A percentile compares a stretch with the other conserved stretches of the same genome.
These are phyloP conservation scores for Tuber microsphaerosporum DNA, from an alignment of 495 filamentous ascomycete genomes.

Conservation along the genomic window DNA sequence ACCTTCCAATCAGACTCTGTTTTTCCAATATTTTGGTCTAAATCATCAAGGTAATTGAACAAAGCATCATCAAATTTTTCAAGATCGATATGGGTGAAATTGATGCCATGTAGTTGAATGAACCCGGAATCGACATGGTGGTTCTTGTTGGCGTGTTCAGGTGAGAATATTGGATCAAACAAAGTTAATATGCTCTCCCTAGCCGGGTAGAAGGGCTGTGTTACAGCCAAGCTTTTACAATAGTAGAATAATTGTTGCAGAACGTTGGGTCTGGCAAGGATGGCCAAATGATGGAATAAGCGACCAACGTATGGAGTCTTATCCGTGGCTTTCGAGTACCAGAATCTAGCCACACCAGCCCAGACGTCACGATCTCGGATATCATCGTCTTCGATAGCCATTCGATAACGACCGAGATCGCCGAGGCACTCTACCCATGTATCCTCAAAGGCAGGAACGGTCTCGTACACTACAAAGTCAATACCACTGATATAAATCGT, in stretches of 20 bases:
- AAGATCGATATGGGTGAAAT: slow-evolving; percentile 49
- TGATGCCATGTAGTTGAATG: slow-evolving; percentile 53
- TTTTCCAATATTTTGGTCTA: slow-evolving; percentile 49
- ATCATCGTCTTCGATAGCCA: slow-evolving; percentile 73
- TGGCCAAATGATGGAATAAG: slow-evolving; percentile 78
- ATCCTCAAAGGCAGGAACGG: slow-evolving; percentile 65
- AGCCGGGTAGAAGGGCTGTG: slow-evolving; percentile 50
- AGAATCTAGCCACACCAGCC: slow-evolving; percentile 66
- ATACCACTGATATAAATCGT: not conserved
- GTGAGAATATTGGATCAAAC: slow-evolving; percentile 53
- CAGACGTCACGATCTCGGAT: slow-evolving; percentile 67
- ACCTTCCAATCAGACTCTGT: slow-evolving; percentile 49
- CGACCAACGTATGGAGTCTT: slow-evolving; percentile 62
- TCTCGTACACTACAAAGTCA: slow-evolving; percentile 54
- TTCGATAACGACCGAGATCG: slow-evolving; percentile 64
- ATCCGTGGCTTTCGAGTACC: slow-evolving; percentile 75
- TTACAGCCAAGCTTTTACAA: slow-evolving; percentile 40
- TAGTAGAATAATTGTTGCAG: slow-evolving; percentile 74
- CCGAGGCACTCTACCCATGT: slow-evolving; percentile 90
- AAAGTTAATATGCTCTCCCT: slow-evolving; percentile 57
- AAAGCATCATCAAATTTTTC: slow-evolving; percentile 46
- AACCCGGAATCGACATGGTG: slow-evolving; percentile 44
- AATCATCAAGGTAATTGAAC: slow-evolving; percentile 44
- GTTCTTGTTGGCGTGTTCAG: slow-evolving; percentile 28
- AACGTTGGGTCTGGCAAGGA: slow-evolving; percentile 66